Percentiles rank a stretch among this genome's conserved stretches.
Evolutionary conservation across 192 early-diverging fungal species (phyloP).

Genomic region (Thamnidium elegans): DNA sequence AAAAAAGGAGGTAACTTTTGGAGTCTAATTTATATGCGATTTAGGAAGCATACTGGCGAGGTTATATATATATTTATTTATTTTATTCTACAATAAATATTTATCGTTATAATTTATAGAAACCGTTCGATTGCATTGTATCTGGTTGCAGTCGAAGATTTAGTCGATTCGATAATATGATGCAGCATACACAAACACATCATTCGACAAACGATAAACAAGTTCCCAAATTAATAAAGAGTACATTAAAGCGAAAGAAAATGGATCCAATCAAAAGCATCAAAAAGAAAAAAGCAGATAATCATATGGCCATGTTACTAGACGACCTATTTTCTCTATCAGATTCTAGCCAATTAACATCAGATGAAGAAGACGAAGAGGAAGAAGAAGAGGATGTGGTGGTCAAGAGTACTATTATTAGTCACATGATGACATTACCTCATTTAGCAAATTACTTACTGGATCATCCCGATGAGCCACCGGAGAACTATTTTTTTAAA

Average conservation of each 20-base stretch:
- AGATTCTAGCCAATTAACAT: not conserved
- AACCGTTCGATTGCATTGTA: slow-evolving; percentile 72
- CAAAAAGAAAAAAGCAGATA: not conserved
- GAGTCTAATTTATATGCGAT: no score
- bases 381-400: not conserved
- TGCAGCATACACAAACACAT: slow-evolving; percentile 80
- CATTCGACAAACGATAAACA: not conserved
- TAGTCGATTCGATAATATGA: slow-evolving; percentile 80
- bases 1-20: no score
- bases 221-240: not conserved
- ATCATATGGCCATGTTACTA: not conserved
- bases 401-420: not conserved
- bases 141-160: slow-evolving; percentile 64
- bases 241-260: not conserved
- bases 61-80: not conserved
- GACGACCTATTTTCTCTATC: not conserved
- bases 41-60: slow-evolving; percentile 41
- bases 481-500: slow-evolving; percentile 10
- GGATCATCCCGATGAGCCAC: slow-evolving; percentile 18
- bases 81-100: no score
- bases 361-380: not conserved
- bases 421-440: slow-evolving; percentile 9
- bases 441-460: slow-evolving; percentile 11
- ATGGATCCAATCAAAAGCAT: not conserved
- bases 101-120: slow-evolving; percentile 31